Evolutionary conservation across 257 asterid species (phyloP).

Genomic region (Scutellaria minor): DNA sequence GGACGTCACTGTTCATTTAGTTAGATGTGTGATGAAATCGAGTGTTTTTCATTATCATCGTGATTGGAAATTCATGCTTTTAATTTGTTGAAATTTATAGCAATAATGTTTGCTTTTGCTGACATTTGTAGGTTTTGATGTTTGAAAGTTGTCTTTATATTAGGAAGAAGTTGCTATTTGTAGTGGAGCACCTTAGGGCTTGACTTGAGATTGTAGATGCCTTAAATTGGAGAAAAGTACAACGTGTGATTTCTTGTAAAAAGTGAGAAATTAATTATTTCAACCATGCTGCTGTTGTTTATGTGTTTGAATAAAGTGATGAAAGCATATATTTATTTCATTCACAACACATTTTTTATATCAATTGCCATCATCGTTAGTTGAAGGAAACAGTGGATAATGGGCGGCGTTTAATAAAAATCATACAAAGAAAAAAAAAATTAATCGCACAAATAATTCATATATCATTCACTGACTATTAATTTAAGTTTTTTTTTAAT

Average conservation of each 20-base stretch:
- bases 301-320: constrained; percentile 19
- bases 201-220: constrained; percentile 29
- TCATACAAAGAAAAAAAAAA: no score
- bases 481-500: no score
- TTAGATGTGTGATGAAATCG: no score
- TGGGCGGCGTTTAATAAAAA: constrained; percentile 18
- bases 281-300: constrained; percentile 27
- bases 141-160: constrained; percentile 21
- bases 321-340: not conserved
- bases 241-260: constrained; percentile 3
- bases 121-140: constrained; percentile 30
- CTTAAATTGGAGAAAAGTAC: constrained; percentile 21
- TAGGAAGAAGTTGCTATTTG: constrained; percentile 27
- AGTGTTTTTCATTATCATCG: no score
- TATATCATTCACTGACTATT: no score
- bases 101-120: not conserved
- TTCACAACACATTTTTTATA: constrained; percentile 22
- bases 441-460: no score
- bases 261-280: constrained; percentile 24
- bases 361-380: not conserved
- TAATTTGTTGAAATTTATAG: no score
- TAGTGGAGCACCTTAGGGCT: constrained; percentile 31
- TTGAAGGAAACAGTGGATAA: constrained; percentile 22
- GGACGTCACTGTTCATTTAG: no score
- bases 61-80: no score